Evolutionary conservation across 371 early-diverging fungal genomes (phyloP), one percentile per base, ranked within the genome.

Genomic region (Circinella minor): DNA sequence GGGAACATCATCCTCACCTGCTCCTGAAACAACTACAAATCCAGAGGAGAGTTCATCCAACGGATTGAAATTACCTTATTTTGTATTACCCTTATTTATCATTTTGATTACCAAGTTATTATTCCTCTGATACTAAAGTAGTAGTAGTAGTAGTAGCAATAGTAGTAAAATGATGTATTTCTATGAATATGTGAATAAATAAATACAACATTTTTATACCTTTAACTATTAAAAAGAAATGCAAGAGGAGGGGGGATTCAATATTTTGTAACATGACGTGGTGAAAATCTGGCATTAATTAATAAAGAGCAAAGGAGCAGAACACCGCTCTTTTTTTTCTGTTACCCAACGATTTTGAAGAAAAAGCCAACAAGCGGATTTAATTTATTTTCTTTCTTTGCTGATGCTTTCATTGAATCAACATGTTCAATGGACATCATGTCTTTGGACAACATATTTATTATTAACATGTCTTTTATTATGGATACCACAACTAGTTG

Each of bases 341-440:
- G 51, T n/a, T n/a, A 8, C 17, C 15, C 1, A 14, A 13, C 15
- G 1, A 1, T 51, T 51, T 51, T 51, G 15, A 51, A 17, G 51
- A 51, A 51, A 14, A 51, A 7, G n/a, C 14, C 15, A 13, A 5
- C 51, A 51, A 15, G n/a, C 51, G 51, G 15, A 51, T 51, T 3
- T 11, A 1, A 9, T 43, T 43, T 9, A 0, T 43, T 43, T 43
- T 43, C 43, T 43, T 43, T 43, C 3, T 43, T 51, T 51, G 51
- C 51, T 51, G 51, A 51, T 51, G 51, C 51, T 51, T 14, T 51
- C 51, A 51, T 51, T 51, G 51, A n/a, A 51, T n/a, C 51, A 51
- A 51, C 15, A 51, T 51, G 51, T 51, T 51, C 51, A 15, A n/a
- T 51, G 51, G 51, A 4, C 60, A 59, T 36, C 37, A 59, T 20